Evolutionary conservation across 208 protist genomes (phyloP).

Genomic region (Phytomonas sp.): DNA sequence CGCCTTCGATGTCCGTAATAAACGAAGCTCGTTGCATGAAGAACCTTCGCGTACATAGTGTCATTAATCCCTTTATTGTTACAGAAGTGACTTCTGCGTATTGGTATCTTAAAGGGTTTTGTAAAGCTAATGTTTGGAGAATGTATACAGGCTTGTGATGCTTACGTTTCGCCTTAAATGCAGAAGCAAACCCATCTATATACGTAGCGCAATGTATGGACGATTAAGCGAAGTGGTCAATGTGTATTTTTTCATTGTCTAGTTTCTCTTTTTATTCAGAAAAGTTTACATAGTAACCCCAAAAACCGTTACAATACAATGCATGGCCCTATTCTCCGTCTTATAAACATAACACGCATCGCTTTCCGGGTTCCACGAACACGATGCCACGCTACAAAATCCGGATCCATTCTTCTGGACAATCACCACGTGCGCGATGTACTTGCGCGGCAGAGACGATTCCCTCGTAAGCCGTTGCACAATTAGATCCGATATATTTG

Average conservation of each 20-base stretch:
- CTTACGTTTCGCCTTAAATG: not conserved
- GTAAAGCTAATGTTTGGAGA: not conserved
- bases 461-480: slow-evolving; percentile 75
- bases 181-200: not conserved
- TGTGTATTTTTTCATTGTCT: not conserved
- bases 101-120: slow-evolving; percentile 3
- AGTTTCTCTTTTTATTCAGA: not conserved
- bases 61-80: slow-evolving; percentile 6
- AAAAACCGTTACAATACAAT: slow-evolving; percentile 82
- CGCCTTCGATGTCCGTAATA: slow-evolving; percentile 87
- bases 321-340: slow-evolving; percentile 73
- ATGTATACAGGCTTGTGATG: not conserved
- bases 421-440: slow-evolving; percentile 77
- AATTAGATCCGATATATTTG: slow-evolving; percentile 59
- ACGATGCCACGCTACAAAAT: slow-evolving; percentile 68
- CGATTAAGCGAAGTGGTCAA: not conserved
- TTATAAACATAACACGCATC: slow-evolving; percentile 82
- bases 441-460: slow-evolving; percentile 86
- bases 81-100: not conserved
- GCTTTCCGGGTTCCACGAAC: slow-evolving; percentile 83
- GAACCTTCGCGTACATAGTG: slow-evolving; percentile 18
- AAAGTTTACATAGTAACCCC: slow-evolving; percentile 49
- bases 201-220: slow-evolving; percentile 6
- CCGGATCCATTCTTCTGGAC: slow-evolving; percentile 88
- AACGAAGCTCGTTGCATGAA: slow-evolving; percentile 37